Conservation (phyloP, 139 green algal species). For the Coccomyxa sp. region DNA sequence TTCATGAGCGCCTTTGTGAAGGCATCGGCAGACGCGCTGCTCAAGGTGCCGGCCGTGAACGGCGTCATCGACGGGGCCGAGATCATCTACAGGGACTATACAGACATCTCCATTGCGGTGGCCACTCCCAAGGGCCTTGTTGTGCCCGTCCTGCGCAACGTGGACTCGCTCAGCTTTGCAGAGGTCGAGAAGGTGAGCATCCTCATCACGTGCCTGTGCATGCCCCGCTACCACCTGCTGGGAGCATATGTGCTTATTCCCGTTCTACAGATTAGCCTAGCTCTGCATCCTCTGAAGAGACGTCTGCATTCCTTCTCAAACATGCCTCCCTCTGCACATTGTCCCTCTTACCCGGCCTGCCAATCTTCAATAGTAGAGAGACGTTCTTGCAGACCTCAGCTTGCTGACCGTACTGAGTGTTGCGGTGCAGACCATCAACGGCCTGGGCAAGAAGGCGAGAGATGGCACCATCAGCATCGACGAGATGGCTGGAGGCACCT, state of each 20-base stretch:
- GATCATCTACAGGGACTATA: constrained; percentile 87
- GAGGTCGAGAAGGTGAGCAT: constrained; percentile 92
- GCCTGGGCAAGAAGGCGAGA: constrained; percentile 89
- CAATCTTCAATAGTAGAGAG: neutral
- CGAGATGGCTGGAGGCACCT: constrained; percentile 98
- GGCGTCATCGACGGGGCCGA: constrained; percentile 94
- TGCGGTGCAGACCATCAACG: constrained; percentile 66
- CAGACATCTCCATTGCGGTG: constrained; percentile 95
- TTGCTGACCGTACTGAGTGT: too few species aligned
- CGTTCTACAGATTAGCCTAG: too few species aligned
- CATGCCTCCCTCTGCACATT: neutral
- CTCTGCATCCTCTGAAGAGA: too few species aligned
- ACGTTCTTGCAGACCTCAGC: neutral
- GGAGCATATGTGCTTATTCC: too few species aligned
- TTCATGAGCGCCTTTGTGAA: constrained; percentile 99
- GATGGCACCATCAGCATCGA: constrained; percentile 95
- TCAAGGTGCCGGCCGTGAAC: constrained; percentile 88
- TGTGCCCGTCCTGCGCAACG: constrained; percentile 87
- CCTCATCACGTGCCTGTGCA: neutral
- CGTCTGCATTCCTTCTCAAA: too few species aligned
- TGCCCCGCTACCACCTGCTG: too few species aligned
- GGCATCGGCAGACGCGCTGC: constrained; percentile 77
- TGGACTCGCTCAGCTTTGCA: constrained; percentile 82
- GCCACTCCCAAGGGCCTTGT: constrained; percentile 94
- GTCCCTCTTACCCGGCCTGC: too few species aligned